A percentile compares a stretch with the other conserved stretches of the same genome.
These are phyloP conservation scores for Acanthamoeba castellanii DNA, from an alignment of 208 protist genomes.

Conservation along the genomic window DNA sequence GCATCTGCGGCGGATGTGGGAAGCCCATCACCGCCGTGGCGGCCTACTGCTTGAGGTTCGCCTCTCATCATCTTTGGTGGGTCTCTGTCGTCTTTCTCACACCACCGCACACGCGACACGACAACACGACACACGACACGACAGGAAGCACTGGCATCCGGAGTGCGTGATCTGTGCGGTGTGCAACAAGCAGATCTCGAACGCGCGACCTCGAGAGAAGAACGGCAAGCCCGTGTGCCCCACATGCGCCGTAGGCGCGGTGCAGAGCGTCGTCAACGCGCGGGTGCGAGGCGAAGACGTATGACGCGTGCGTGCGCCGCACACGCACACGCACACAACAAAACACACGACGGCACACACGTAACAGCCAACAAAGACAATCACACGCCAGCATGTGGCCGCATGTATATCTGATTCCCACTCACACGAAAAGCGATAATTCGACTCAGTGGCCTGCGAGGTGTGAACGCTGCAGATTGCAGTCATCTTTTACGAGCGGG, in stretches of 20 bases:
- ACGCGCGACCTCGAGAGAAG: neutral
- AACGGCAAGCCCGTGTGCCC: slow-evolving; percentile 8
- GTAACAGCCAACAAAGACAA: too few species aligned
- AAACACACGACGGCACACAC: neutral
- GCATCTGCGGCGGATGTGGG: neutral
- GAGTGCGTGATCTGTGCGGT: neutral
- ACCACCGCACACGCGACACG: too few species aligned
- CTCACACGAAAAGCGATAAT: too few species aligned
- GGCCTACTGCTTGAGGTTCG: neutral
- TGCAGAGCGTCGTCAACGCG: neutral
- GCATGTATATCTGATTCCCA: too few species aligned
- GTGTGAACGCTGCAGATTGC: too few species aligned
- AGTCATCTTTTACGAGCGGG: too few species aligned
- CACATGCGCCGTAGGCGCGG: neutral
- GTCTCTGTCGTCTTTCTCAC: too few species aligned
- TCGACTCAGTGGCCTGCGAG: too few species aligned
- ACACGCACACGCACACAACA: neutral
- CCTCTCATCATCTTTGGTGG: too few species aligned
- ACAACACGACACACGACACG: neutral
- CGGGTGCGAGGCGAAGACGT: neutral
- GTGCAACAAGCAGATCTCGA: slow-evolving; percentile 1
- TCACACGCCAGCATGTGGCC: too few species aligned
- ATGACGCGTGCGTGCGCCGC: neutral
- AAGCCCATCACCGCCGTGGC: neutral
- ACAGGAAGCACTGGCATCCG: neutral